Evolutionary conservation across 148 eudicot species (phyloP), one percentile per base, ranked within the genome.

Genomic region (Talinum fruticosum): DNA sequence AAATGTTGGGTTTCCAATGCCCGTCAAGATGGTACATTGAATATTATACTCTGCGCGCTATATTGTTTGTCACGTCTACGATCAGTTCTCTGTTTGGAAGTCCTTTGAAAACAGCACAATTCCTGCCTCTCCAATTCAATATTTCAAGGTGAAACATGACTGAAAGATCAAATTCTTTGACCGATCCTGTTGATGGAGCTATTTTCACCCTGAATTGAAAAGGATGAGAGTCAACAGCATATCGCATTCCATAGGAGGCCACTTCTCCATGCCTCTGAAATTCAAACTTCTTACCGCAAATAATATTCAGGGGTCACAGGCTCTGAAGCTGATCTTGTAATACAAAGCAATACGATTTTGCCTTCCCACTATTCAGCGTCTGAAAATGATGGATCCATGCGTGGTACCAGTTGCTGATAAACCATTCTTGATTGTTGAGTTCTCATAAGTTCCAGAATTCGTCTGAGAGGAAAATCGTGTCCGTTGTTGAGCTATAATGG

Each of bases 381-480:
- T 28, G 19, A 16, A 30, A 76, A 44, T 32, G 18, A 23, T 69
- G 74, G 29, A 8, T 23, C 44, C 83, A 10, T 6, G 67, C 14
- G 36, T 61, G 35, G 6, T 28, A 7, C 34, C 61, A 29, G 61
- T 45, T 47, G 61, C 57, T 62, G 18, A 16, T n/a, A n/a, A 2
- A 8, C 28, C 29, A 59, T 59, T 62, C 62, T 35, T 69, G 29
- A 3, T n/a, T 49, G 36, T 38, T 44, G 73, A 69, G 76, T 54
- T 64, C 66, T 29, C 29, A 26, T 49, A 83, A 81, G 86, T 74
- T 79, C 73, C 62, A 28, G 76, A 82, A 75, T 80, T 47, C 72
- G 21, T 82, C 74, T 73, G 59, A 64, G 71, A 72, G 65, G 86
- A 74, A 66, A 78, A 75, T 77, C 74, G 69, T 85, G 53, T 66